Evolutionary conservation across 192 early-diverging fungal genomes (phyloP).

Genomic region (Coemansia guatemalensis): DNA sequence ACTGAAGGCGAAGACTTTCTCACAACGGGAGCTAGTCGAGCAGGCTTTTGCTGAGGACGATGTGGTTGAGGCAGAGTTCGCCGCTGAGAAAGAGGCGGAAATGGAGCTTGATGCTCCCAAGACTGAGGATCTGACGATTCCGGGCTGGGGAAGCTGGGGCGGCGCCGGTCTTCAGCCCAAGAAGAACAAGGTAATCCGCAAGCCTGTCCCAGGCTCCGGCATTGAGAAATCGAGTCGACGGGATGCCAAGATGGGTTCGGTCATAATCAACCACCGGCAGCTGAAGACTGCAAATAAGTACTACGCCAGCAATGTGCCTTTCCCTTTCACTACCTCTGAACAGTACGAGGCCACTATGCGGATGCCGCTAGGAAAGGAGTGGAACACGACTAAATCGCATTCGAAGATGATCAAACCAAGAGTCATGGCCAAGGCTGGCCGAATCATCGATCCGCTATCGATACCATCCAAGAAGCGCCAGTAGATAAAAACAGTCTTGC

Average conservation of each 20-base stretch:
- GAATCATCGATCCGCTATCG: conserved; percentile 81
- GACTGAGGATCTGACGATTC: conserved; percentile 80
- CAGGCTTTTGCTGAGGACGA: conserved; percentile 96
- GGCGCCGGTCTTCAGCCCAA: conserved; percentile 64
- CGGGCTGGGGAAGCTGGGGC: conserved; percentile 94
- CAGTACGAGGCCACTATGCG: conserved; percentile 89
- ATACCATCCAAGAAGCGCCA: conserved; percentile 61
- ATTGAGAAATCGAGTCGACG: conserved; percentile 18
- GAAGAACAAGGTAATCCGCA: conserved; percentile 61
- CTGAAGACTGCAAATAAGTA: conserved; percentile 77
- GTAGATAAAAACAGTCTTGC: background rate
- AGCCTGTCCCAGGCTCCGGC: conserved; percentile 32
- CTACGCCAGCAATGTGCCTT: conserved; percentile 69
- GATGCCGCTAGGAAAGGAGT: conserved; percentile 91
- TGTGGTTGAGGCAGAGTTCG: conserved; percentile 84
- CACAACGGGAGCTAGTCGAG: conserved; percentile 81
- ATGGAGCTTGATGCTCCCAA: conserved; percentile 76
- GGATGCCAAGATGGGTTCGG: conserved; percentile 53
- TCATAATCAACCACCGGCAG: conserved; percentile 91
- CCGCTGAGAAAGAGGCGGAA: conserved; percentile 72
- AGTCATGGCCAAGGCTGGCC: conserved; percentile 79
- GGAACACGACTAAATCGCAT: conserved; percentile 82
- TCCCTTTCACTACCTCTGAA: conserved; percentile 78
- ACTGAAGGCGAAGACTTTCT: conserved; percentile 56
- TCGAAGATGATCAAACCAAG: conserved; percentile 76